A percentile compares a stretch with the other conserved stretches of the same genome.
phyloP scores from a whole-genome alignment of 2,329 filamentous ascomycete species.

The Trichocomaceae sp. region DNA sequence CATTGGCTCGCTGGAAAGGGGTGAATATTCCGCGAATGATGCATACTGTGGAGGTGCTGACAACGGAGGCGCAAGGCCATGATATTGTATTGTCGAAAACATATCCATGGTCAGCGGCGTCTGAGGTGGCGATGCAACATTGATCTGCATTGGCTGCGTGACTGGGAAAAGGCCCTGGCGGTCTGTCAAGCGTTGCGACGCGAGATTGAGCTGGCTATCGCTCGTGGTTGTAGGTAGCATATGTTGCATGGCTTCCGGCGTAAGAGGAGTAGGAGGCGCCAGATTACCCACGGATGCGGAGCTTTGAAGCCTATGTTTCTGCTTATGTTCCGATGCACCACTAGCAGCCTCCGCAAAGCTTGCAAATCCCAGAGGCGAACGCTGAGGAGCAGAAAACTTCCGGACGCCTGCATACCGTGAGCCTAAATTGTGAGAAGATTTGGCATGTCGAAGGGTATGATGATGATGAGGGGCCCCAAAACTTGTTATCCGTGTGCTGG shows the following conservation, averaged over 20 bases:
- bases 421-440: constrained; percentile 41
- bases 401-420: constrained; percentile 41
- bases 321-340: constrained; percentile 29
- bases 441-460: constrained; percentile 40
- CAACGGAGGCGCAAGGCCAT: constrained; percentile 33
- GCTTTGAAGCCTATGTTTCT: constrained; percentile 24
- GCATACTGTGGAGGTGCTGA: constrained; percentile 40
- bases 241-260: constrained; percentile 37
- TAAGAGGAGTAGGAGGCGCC: constrained; percentile 39
- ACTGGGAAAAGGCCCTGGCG: constrained; percentile 30
- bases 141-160: constrained; percentile 36
- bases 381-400: constrained; percentile 40
- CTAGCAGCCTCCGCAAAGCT: constrained; percentile 40
- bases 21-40: constrained; percentile 36
- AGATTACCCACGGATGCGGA: constrained; percentile 30
- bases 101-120: constrained; percentile 36
- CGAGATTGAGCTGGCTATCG: constrained; percentile 33
- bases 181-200: constrained; percentile 22
- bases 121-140: constrained; percentile 39
- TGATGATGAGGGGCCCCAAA: constrained; percentile 20
- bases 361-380: constrained; percentile 42
- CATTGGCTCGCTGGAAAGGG: constrained; percentile 32
- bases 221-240: constrained; percentile 35
- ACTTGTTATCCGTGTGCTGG: constrained; percentile 30
- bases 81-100: constrained; percentile 33